Evolutionary conservation across 163 green algal species (phyloP), one percentile per base, ranked within the genome.

Genomic region (Scenedesmus sp.): DNA sequence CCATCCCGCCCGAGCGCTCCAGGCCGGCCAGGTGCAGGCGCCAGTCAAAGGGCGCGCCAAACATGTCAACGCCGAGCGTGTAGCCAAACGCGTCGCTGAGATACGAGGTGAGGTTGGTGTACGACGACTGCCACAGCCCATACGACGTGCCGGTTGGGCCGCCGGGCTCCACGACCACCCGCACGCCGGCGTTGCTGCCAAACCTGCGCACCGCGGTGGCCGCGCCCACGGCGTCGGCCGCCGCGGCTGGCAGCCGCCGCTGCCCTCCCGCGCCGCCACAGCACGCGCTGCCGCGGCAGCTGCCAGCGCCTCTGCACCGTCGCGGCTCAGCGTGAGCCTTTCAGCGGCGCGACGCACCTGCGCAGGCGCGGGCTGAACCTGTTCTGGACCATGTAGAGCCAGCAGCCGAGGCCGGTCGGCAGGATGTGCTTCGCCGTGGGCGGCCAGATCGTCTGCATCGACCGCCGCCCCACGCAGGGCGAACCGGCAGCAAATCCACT

Each of bases 41-140:
- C 69, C 69, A 77, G 69, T 77, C 69, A 67, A 67, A 77, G 9
- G 69, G 69, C 26, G 69, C 69, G 4, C 50, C 69, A 77, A 77
- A 77, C 69, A 77, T 54, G 54, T 77, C 69, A 20, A 60, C 56
- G 48, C 69, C 69, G 11, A 66, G 53, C 18, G 69, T 77, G 54
- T 77, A 77, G 54, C 39, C 39, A 18, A 67, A 60, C 1, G 17
- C 22, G 15, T 44, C 26, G 6, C 24, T 45, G 13, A 77, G 54
- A 28, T 66, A 77, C 26, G 17, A 26, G 15, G 69, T 77, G 11
- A 77, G 33, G 39, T 77, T 69, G 53, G 24, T 66, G 54, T 77
- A 77, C 34, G 33, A 58, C 7, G 69, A 54, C 29, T 57, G 20
- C 54, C 53, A 77, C 15, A 77, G 54, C 10, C 54, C 54, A 31